These are phyloP conservation scores for Allium sativum DNA, from an alignment of 106 monocot genomes.

Conservation along the genomic window DNA sequence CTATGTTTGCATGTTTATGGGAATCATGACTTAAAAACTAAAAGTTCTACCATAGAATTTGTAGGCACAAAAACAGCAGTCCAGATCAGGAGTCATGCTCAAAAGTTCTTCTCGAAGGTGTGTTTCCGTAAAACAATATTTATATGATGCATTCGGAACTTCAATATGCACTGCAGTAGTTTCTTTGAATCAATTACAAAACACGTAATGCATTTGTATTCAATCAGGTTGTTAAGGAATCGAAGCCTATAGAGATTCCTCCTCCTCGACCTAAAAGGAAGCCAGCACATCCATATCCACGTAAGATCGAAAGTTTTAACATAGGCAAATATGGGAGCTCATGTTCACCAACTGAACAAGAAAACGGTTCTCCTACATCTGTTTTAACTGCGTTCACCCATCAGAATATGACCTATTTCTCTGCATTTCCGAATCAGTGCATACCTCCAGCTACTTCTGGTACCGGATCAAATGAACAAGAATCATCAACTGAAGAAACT, in stretches of 20 bases:
- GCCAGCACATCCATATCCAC: conserved; percentile 73
- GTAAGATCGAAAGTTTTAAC: conserved; percentile 34
- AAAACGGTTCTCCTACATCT: conserved; percentile 63
- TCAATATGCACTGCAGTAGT: too few species aligned
- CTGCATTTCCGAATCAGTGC: conserved; percentile 12
- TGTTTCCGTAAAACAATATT: background rate
- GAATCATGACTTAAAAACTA: background rate
- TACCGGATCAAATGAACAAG: conserved; percentile 22
- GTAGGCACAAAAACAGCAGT: conserved; percentile 69
- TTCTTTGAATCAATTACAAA: too few species aligned
- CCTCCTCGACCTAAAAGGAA: conserved; percentile 89
- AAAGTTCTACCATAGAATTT: conserved; percentile 32
- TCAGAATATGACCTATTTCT: conserved; percentile 10
- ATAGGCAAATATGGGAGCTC: conserved; percentile 20
- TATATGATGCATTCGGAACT: too few species aligned
- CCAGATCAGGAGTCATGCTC: conserved; percentile 80
- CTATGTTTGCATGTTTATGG: background rate
- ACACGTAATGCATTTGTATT: background rate
- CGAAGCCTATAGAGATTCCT: conserved; percentile 63
- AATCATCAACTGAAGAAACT: conserved; percentile 14
- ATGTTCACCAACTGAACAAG: conserved; percentile 26
- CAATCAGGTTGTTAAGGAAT: conserved; percentile 42
- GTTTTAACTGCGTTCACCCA: conserved; percentile 42
- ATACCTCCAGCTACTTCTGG: conserved; percentile 37
- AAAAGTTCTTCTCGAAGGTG: conserved; percentile 85